Conservation (phyloP, 164 flowering plant genomes). For the Berberis vulgaris region DNA sequence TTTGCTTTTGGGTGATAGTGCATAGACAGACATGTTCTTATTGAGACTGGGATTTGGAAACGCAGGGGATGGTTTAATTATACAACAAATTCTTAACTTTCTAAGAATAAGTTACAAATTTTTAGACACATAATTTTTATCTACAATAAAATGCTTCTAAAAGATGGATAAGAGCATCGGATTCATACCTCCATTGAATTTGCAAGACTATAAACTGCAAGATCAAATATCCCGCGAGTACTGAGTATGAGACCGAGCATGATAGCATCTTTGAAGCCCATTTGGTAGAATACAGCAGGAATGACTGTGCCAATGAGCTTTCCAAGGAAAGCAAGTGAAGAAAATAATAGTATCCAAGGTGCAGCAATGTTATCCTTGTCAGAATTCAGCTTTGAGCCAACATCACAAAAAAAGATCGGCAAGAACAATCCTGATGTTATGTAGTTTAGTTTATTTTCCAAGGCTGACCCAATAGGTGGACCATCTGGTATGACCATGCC, state of each 20-base stretch:
- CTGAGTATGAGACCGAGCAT: slow-evolving; percentile 39
- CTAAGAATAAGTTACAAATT: too few relatives aligned
- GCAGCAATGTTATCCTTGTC: slow-evolving; percentile 13
- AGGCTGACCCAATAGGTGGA: slow-evolving; percentile 35
- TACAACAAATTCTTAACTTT: not conserved
- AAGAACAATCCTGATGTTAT: slow-evolving; percentile 14
- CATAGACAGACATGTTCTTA: too few relatives aligned
- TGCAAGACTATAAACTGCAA: slow-evolving; percentile 1
- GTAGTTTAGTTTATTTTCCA: slow-evolving; percentile 25
- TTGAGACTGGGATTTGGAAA: too few relatives aligned
- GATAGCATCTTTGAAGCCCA: slow-evolving; percentile 36
- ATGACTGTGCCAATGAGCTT: slow-evolving; percentile 22
- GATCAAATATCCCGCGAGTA: slow-evolving; percentile 32
- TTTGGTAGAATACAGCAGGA: slow-evolving; percentile 31
- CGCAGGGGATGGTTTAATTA: too few relatives aligned
- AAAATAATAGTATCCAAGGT: slow-evolving; percentile 14
- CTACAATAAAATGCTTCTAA: not conserved
- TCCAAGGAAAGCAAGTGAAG: slow-evolving; percentile 21
- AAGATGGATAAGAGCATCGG: not conserved
- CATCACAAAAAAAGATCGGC: slow-evolving; percentile 13
- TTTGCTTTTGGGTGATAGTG: too few relatives aligned
- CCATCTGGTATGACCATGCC: slow-evolving; percentile 43
- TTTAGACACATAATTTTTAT: too few relatives aligned
- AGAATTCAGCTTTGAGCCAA: slow-evolving; percentile 7
- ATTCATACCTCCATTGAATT: not conserved